Percentiles rank a stretch among this genome's conserved stretches.
Conservation (phyloP, 2,329 filamentous ascomycete species). For the Pestalotiopsis sp. region DNA sequence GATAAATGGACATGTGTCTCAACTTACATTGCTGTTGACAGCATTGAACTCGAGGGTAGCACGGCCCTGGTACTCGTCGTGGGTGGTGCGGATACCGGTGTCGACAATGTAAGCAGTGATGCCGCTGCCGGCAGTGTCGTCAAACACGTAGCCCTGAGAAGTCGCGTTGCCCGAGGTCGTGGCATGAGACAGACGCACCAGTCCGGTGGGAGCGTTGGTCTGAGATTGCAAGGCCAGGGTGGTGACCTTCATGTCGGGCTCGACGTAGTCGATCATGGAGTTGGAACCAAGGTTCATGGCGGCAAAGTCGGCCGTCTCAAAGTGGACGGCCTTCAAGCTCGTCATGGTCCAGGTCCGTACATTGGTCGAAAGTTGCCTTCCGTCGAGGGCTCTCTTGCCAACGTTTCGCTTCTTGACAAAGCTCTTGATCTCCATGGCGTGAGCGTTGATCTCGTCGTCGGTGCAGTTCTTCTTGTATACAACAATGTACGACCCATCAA, state of each 20-base stretch:
- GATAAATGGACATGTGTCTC: neutral
- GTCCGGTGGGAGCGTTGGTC: constrained; percentile 54
- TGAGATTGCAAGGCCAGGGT: constrained; percentile 49
- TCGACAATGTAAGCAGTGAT: constrained; percentile 67
- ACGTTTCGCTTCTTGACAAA: constrained; percentile 60
- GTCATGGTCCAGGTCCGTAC: constrained; percentile 50
- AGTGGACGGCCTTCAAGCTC: constrained; percentile 54
- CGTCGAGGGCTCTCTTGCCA: constrained; percentile 50
- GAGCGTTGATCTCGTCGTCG: constrained; percentile 49
- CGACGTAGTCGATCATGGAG: constrained; percentile 54
- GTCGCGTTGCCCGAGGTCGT: constrained; percentile 24
- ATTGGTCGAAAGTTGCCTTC: constrained; percentile 49
- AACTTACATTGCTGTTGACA: constrained; percentile 46
- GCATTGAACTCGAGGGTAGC: constrained; percentile 57
- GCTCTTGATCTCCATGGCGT: constrained; percentile 50
- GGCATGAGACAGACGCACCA: constrained; percentile 55
- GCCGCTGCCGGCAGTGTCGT: constrained; percentile 53
- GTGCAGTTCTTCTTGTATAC: constrained; percentile 62
- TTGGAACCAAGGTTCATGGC: constrained; percentile 51
- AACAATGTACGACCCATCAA: constrained; percentile 64
- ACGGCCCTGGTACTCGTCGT: constrained; percentile 59
- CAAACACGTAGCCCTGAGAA: constrained; percentile 49
- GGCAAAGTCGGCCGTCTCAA: constrained; percentile 54
- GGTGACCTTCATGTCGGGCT: constrained; percentile 54
- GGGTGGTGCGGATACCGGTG: constrained; percentile 61